Percentiles rank a stretch among this genome's conserved stretches.
These are phyloP conservation scores for Trametes cinnabarina DNA, from an alignment of 768 basidiomycete species.

Conservation along the genomic window DNA sequence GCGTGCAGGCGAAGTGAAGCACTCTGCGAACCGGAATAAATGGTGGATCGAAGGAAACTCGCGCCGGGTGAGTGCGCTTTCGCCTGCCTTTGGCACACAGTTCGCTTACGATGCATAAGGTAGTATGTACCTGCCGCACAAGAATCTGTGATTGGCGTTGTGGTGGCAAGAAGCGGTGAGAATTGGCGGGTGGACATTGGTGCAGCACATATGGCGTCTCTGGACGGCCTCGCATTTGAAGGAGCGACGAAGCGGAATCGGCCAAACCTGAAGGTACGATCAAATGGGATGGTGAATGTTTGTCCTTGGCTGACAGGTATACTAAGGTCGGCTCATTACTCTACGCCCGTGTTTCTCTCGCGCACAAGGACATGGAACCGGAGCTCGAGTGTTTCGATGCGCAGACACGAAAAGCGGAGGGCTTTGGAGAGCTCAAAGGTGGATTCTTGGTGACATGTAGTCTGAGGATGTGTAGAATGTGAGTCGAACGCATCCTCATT, in stretches of 20 bases:
- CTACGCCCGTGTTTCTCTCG: slow-evolving; percentile 89
- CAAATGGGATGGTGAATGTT: no score
- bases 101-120: background rate
- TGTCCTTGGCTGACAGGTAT: background rate
- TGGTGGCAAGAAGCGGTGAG: slow-evolving; percentile 81
- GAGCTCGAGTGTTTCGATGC: slow-evolving; percentile 97
- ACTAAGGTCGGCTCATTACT: slow-evolving; percentile 82
- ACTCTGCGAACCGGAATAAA: slow-evolving; percentile 68
- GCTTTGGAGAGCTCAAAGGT: slow-evolving; percentile 90
- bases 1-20: slow-evolving; percentile 66
- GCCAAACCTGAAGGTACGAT: slow-evolving; percentile 82
- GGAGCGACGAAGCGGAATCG: slow-evolving; percentile 92
- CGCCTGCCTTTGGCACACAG: background rate
- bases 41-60: slow-evolving; percentile 91
- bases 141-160: slow-evolving; percentile 84
- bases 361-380: slow-evolving; percentile 97
- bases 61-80: slow-evolving; percentile 62
- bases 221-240: slow-evolving; percentile 94
- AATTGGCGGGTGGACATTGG: slow-evolving; percentile 95
- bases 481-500: slow-evolving; percentile 32
- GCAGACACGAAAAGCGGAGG: slow-evolving; percentile 86
- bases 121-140: slow-evolving; percentile 91
- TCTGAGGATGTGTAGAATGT: slow-evolving; percentile 85
- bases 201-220: slow-evolving; percentile 74
- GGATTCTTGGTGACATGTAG: slow-evolving; percentile 84